Conservation (phyloP, 2,329 filamentous ascomycete species). For the Camillea tinctor region DNA sequence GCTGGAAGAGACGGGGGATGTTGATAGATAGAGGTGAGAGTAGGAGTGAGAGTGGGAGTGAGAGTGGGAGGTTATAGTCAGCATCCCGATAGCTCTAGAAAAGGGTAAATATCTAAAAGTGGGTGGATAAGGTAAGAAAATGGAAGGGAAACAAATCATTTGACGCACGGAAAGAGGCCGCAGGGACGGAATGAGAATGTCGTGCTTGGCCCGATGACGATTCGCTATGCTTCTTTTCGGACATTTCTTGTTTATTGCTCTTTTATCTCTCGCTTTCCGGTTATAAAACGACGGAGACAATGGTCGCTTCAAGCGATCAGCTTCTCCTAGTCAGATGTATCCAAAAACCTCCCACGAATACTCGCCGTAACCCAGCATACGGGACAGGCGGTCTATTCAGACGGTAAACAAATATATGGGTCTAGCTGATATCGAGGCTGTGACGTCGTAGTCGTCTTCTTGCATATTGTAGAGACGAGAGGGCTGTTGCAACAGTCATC, state of each 20-base stretch:
- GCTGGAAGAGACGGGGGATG: not conserved
- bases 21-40: conserved; percentile 1
- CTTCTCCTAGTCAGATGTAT: not conserved
- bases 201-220: conserved; percentile 40
- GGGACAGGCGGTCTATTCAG: not conserved
- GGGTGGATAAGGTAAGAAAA: conserved; percentile 22
- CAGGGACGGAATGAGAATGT: conserved; percentile 44
- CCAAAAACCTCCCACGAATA: not conserved
- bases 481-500: conserved; percentile 11
- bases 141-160: conserved; percentile 19
- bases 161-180: conserved; percentile 52
- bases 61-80: not conserved
- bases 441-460: not conserved
- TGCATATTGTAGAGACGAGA: conserved; percentile 9
- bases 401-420: not conserved
- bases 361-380: no score
- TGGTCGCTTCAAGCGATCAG: not conserved
- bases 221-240: conserved; percentile 47
- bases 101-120: not conserved
- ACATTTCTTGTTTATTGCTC: conserved; percentile 33
- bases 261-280: not conserved
- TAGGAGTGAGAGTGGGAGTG: not conserved
- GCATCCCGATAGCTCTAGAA: conserved; percentile 5
- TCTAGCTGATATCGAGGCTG: not conserved
- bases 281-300: not conserved